Percentiles rank a stretch among this genome's conserved stretches.
These are phyloP conservation scores for Alternaria postmessia DNA, from an alignment of 2,329 filamentous ascomycete species.

Conservation along the genomic window DNA sequence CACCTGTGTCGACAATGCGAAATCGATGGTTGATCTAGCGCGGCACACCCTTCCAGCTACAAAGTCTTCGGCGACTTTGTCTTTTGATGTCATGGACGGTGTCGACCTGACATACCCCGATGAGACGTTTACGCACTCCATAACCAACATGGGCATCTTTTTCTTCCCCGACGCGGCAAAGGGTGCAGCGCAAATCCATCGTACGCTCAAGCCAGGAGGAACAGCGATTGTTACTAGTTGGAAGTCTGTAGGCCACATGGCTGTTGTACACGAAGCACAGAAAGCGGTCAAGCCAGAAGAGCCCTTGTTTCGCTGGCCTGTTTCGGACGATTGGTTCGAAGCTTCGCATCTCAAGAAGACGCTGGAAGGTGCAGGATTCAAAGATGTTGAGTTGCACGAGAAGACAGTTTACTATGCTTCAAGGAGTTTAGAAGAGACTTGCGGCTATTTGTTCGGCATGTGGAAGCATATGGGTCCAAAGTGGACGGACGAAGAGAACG, in stretches of 20 bases:
- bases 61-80: not conserved
- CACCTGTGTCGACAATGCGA: constrained; percentile 16
- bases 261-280: constrained; percentile 15
- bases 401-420: constrained; percentile 16
- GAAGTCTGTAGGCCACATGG: constrained; percentile 17
- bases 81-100: constrained; percentile 9
- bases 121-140: constrained; percentile 45
- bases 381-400: constrained; percentile 11
- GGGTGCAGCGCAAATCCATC: constrained; percentile 40
- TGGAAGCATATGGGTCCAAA: constrained; percentile 8
- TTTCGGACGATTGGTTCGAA: constrained; percentile 21
- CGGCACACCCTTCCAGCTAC: constrained; percentile 1
- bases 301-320: constrained; percentile 18
- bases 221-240: constrained; percentile 42
- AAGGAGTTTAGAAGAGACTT: constrained; percentile 9
- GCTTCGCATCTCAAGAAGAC: constrained; percentile 11
- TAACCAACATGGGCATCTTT: constrained; percentile 53
- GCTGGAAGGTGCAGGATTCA: constrained; percentile 16
- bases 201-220: constrained; percentile 49
- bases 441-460: constrained; percentile 10
- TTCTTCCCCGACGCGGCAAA: constrained; percentile 42
- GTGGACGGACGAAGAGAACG: constrained; percentile 15
- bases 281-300: constrained; percentile 7
- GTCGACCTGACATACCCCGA: constrained; percentile 33
- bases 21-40: constrained; percentile 20